Conservation (phyloP, 1,284 basidiomycete genomes). For the Microbotryum intermedium region DNA sequence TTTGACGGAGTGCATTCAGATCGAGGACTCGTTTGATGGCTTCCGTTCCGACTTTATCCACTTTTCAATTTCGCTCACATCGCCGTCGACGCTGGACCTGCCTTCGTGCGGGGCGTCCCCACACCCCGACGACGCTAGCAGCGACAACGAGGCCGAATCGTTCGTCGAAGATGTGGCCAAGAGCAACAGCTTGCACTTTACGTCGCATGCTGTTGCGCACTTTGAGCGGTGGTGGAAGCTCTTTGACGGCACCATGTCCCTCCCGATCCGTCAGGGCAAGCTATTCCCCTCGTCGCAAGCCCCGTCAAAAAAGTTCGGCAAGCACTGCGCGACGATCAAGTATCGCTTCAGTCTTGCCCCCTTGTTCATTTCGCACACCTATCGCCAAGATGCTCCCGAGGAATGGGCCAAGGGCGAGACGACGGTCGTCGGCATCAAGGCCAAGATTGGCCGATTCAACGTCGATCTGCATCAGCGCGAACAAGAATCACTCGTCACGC, state of each 20-base stretch:
- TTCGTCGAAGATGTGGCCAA: conserved; percentile 22
- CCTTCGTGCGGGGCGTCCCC: conserved; percentile 13
- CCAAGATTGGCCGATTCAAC: conserved; percentile 67
- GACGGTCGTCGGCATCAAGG: conserved; percentile 74
- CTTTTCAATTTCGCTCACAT: conserved; percentile 76
- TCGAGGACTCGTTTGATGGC: conserved; percentile 69
- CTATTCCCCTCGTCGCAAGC: conserved; percentile 64
- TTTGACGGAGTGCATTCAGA: conserved; percentile 33
- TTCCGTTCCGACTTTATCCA: conserved; percentile 95
- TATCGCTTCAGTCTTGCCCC: conserved; percentile 73
- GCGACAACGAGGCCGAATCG: conserved; percentile 4
- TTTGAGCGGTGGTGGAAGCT: conserved; percentile 88
- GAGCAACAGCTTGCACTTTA: conserved; percentile 74
- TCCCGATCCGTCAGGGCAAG: conserved; percentile 78
- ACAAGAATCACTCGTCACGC: conserved; percentile 53
- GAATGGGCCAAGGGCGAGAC: conserved; percentile 72
- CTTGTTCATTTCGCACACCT: conserved; percentile 79
- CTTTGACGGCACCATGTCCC: conserved; percentile 68
- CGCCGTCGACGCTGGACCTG: conserved; percentile 43
- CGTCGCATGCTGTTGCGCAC: conserved; percentile 75
- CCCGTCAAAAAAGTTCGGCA: conserved; percentile 79
- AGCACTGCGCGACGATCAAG: conserved; percentile 84
- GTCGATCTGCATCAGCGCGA: conserved; percentile 89
- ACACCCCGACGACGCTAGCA: conserved; percentile 15
- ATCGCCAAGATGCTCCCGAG: conserved; percentile 65